Evolutionary conservation across 129 eudicot genomes (phyloP), one percentile per base, ranked within the genome.

Genomic region (Centaurea solstitialis): DNA sequence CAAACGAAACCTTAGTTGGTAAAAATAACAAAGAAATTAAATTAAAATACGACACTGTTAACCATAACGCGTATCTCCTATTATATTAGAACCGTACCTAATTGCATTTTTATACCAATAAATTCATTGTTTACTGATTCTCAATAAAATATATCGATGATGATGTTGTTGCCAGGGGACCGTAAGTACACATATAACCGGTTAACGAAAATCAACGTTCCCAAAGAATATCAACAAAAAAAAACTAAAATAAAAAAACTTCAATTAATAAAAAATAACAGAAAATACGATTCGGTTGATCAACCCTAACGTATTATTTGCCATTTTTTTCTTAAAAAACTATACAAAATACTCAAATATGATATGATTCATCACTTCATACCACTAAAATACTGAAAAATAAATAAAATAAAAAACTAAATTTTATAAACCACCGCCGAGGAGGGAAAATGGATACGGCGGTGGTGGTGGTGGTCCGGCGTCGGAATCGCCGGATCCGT

Each of bases 401-500:
- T n/a, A 73, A 41, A 67, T 43, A 38, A 30, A 82, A 26, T 2
- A 26, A 71, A 83, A 70, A 83, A 68, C 18, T 68, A 71, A 61
- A 62, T 67, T 67, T 86, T 88, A 93, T 83, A 91, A 93, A 9
- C 94, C 93, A 43, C 94, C 94, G 5, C 84, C 98, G 9, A 93
- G 86, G 47, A 91, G 88, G 38, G 94, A 93, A 81, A 91, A 93
- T 9, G 97, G 98, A 75, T 93, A 93, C 64, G 91, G 76, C 83
- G 90, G 90, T 11, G 87, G 30, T 2, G 87, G 30, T 2, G 30
- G 79, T 40, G 79, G 82, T 20, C 45, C 64, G n/a, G 71, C 85
- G n/a, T 74, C 91, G 70, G 47, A 64, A 8, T 69, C 81, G 66
- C 35, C 67, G 40, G 73, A 77, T 28, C 75, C 70, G 9, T 74